Evolutionary conservation across 1,284 basidiomycete species (phyloP).

Genomic region (Leccinum pachyderme): DNA sequence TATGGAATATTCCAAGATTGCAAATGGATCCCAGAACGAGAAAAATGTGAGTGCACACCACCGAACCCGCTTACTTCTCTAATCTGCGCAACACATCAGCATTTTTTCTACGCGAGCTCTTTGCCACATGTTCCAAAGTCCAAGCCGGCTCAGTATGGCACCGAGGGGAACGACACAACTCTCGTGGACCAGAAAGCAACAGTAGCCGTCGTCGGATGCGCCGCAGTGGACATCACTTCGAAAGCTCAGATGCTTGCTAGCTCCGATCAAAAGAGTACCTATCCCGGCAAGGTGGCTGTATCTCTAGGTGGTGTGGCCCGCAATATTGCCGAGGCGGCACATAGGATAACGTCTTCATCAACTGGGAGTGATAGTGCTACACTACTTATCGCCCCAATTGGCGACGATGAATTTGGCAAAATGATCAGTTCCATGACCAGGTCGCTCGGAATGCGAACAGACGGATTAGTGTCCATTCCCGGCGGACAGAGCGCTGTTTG

Average conservation of each 20-base stretch:
- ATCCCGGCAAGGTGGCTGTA: conserved; percentile 73
- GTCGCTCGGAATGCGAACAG: conserved; percentile 72
- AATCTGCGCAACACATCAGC: conserved; percentile 9
- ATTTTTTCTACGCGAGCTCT: conserved; percentile 2
- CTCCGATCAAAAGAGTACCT: conserved; percentile 62
- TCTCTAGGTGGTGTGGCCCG: conserved; percentile 90
- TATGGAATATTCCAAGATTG: conserved; percentile 67
- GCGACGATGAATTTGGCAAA: conserved; percentile 68
- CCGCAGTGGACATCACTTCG: conserved; percentile 86
- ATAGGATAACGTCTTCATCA: conserved; percentile 52
- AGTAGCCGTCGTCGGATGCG: conserved; percentile 76
- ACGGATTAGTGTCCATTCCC: conserved; percentile 62
- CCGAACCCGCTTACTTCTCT: not conserved
- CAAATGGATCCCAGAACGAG: conserved; percentile 14
- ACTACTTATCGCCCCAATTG: conserved; percentile 63
- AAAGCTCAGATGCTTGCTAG: conserved; percentile 33
- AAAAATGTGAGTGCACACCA: conserved; percentile 20
- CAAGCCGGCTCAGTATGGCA: not conserved
- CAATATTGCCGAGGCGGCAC: conserved; percentile 90
- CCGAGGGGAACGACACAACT: not conserved
- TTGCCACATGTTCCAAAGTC: not conserved
- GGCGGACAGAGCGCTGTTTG: conserved; percentile 71
- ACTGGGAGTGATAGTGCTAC: conserved; percentile 35
- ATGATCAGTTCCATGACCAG: conserved; percentile 58
- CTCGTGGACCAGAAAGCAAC: conserved; percentile 23